Evolutionary conservation across 148 eudicot species (phyloP), one percentile per base, ranked within the genome.

Genomic region (Rhododendron kiyosumense): DNA sequence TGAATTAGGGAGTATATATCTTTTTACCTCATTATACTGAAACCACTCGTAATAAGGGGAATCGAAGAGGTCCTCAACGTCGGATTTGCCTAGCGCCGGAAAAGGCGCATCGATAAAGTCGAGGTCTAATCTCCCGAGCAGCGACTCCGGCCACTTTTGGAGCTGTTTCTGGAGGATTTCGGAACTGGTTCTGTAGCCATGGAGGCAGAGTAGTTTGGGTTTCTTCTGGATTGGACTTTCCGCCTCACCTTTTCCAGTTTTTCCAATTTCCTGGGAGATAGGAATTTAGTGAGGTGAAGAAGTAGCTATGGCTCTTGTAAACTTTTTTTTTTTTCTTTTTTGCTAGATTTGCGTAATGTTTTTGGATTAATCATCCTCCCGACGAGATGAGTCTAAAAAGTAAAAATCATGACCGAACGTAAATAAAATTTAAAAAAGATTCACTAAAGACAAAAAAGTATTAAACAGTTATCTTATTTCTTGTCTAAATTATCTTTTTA

Each of bases 1-100:
- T 48, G 51, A 11, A 9, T 48, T 3, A 52, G 57, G 17, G 57
- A 17, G 57, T 3, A 52, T 22, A n/a, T 1, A 2, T 61, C 26
- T 7, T 61, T 22, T 61, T 63, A 89, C 90, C 85, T 89, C n/a
- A 14, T 69, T 67, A 38, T 13, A 75, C 4, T 81, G 79, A 81
- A 51, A 85, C 90, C 90, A 89, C 80, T 84, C 85, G 52, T 54
- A 89, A 38, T 84, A 81, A 41, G 89, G 89, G 76, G 88, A 86
- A 17, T 78, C 81, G 11, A 32, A 87, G 49, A 83, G 1, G 41
- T 79, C 69, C 49, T 87, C 85, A 8, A 88, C 78, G 0, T 48
- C 88, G 5, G 90, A 86, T 46, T 80, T 51, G 57, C 86, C 88
- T 2, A 18, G 22, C 7, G 88, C 81, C 8, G 73, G 74, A 32